phyloP scores from a whole-genome alignment of 2,329 filamentous ascomycete species.

The Plectosphaerella plurivora region DNA sequence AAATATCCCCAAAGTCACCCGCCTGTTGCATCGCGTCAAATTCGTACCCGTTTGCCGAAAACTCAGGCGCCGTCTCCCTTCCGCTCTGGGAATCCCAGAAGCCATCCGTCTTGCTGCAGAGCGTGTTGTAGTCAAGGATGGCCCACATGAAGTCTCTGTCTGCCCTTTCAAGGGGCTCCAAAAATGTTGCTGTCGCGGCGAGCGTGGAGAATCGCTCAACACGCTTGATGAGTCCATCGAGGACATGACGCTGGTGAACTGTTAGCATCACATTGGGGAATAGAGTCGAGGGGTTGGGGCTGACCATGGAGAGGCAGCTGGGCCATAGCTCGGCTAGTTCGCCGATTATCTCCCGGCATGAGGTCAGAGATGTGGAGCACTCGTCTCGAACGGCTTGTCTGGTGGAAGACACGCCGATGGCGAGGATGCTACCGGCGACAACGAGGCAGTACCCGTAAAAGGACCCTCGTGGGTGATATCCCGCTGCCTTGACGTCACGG shows the following conservation, averaged over 20 bases:
- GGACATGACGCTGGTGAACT: neutral
- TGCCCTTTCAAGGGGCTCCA: neutral
- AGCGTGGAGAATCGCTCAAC: neutral
- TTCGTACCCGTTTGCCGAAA: too few species aligned
- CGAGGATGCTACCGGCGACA: neutral
- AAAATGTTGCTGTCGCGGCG: neutral
- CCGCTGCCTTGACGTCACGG: neutral
- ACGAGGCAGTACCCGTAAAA: conserved; percentile 1
- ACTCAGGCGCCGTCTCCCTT: too few species aligned
- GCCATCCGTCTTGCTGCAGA: neutral
- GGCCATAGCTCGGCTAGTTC: neutral
- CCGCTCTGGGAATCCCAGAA: neutral
- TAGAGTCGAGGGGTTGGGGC: neutral
- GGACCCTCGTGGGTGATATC: neutral
- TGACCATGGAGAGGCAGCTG: conserved; percentile 1
- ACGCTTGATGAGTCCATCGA: neutral
- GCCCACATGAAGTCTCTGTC: neutral
- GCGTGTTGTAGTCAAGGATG: neutral
- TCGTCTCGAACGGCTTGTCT: neutral
- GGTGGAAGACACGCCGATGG: neutral
- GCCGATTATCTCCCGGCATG: neutral
- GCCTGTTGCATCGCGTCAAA: too few species aligned
- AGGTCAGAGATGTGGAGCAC: neutral
- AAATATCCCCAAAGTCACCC: too few species aligned
- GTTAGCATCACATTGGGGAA: neutral